phyloP scores from a whole-genome alignment of 202 grass and related monocot species.

The Setaria italica region DNA sequence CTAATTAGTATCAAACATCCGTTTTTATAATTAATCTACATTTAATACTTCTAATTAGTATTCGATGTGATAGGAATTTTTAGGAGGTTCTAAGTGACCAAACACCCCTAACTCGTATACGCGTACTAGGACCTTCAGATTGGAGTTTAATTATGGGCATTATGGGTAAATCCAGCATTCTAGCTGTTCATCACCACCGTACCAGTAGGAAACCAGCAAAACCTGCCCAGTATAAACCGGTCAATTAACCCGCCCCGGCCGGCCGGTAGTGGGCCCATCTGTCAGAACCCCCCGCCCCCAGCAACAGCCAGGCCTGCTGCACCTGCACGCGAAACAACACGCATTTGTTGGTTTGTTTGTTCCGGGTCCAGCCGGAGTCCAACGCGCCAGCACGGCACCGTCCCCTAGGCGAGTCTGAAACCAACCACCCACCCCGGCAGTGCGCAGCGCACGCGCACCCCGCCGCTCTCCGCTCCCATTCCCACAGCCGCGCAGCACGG shows the following conservation, averaged over 20 bases:
- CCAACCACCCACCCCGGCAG: neutral
- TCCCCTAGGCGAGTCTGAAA: constrained; percentile 12
- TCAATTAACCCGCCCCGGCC: neutral
- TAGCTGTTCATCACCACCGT: neutral
- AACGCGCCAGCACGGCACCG: constrained; percentile 11
- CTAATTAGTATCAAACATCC: too few species aligned
- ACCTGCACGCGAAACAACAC: constrained; percentile 33
- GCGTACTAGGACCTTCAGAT: neutral
- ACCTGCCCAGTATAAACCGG: constrained; percentile 15
- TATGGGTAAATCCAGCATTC: neutral
- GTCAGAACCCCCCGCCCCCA: neutral
- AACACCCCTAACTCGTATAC: neutral
- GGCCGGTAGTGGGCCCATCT: neutral
- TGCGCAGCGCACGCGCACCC: neutral
- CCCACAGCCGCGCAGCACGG: neutral
- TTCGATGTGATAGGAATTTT: too few species aligned
- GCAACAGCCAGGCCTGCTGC: too few species aligned
- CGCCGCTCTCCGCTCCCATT: neutral
- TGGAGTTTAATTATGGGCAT: neutral
- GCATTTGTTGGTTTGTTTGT: constrained; percentile 14
- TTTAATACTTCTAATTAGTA: too few species aligned
- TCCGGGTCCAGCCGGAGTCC: constrained; percentile 27
- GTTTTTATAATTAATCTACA: too few species aligned
- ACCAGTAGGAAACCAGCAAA: neutral
- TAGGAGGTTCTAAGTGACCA: too few species aligned